Evolutionary conservation across 305 asterid species (phyloP).

Genomic region (Fraxinus velutina): DNA sequence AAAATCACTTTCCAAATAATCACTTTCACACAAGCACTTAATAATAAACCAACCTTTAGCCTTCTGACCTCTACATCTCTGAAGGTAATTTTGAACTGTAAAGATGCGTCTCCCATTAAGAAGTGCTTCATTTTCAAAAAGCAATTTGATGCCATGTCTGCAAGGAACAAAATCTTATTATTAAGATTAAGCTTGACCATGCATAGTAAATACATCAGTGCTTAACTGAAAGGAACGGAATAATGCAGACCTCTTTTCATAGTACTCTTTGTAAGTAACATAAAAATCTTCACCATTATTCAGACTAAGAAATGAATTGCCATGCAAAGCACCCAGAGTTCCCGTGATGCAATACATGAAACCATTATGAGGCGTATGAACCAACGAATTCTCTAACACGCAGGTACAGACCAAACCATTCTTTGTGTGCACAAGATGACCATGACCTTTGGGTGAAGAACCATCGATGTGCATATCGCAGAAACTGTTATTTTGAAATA

Average conservation of each 20-base stretch:
- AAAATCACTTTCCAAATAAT: not conserved
- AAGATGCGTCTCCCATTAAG: slow-evolving; percentile 44
- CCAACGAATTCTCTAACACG: slow-evolving; percentile 56
- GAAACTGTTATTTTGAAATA: slow-evolving; percentile 16
- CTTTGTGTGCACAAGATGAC: slow-evolving; percentile 37
- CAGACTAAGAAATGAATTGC: slow-evolving; percentile 40
- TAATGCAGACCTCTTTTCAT: slow-evolving; percentile 40
- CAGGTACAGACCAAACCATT: slow-evolving; percentile 54
- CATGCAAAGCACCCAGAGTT: slow-evolving; percentile 37
- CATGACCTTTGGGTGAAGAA: slow-evolving; percentile 22
- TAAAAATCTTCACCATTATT: slow-evolving; percentile 31
- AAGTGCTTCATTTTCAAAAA: slow-evolving; percentile 42
- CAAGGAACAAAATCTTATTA: slow-evolving; percentile 5
- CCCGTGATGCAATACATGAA: slow-evolving; percentile 46
- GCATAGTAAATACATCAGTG: not conserved
- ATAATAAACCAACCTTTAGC: slow-evolving; percentile 47
- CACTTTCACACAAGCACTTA: not conserved
- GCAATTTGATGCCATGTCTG: slow-evolving; percentile 61
- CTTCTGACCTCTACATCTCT: slow-evolving; percentile 35
- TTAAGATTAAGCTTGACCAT: not conserved
- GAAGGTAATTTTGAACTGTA: slow-evolving; percentile 55
- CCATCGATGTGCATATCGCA: slow-evolving; percentile 21
- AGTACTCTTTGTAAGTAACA: slow-evolving; percentile 49
- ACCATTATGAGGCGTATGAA: slow-evolving; percentile 65
- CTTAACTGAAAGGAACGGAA: not conserved